phyloP scores from a whole-genome alignment of 176 grass and related monocot genomes.

The Zoysia pacifica region DNA sequence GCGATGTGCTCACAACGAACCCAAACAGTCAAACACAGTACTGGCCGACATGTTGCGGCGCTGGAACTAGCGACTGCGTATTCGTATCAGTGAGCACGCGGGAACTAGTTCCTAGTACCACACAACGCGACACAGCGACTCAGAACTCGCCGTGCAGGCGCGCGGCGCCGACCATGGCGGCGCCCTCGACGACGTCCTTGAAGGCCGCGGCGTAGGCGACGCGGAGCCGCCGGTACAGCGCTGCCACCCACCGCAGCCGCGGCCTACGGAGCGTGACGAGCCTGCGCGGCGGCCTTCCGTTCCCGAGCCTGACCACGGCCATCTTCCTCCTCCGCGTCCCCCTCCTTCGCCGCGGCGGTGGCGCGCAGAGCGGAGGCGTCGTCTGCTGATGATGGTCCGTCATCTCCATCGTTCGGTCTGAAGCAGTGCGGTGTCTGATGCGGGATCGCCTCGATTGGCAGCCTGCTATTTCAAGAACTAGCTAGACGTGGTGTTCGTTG shows the following conservation, averaged over 20 bases:
- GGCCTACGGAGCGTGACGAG: conserved; percentile 3
- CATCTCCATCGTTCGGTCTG: too few species aligned
- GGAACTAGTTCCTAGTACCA: too few species aligned
- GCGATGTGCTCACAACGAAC: too few species aligned
- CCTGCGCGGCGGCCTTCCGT: not conserved
- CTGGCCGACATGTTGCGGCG: too few species aligned
- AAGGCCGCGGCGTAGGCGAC: conserved; percentile 25
- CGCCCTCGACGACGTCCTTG: conserved; percentile 32
- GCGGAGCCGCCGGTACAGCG: conserved; percentile 36
- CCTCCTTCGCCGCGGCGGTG: not conserved
- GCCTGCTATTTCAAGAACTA: too few species aligned
- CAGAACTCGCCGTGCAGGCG: conserved; percentile 28
- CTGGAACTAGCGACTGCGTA: too few species aligned
- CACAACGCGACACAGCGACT: not conserved
- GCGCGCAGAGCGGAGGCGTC: not conserved
- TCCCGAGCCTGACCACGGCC: conserved; percentile 40
- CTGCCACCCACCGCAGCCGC: conserved; percentile 20
- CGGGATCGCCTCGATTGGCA: too few species aligned
- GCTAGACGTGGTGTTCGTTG: not conserved
- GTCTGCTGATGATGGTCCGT: not conserved
- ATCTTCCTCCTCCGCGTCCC: conserved; percentile 24
- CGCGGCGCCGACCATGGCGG: conserved; percentile 31
- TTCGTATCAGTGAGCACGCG: too few species aligned
- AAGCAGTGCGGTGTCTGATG: too few species aligned
- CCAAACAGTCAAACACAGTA: too few species aligned